Evolutionary conservation across 768 basidiomycete genomes (phyloP).

Genomic region (Xerocomellus intermedius): DNA sequence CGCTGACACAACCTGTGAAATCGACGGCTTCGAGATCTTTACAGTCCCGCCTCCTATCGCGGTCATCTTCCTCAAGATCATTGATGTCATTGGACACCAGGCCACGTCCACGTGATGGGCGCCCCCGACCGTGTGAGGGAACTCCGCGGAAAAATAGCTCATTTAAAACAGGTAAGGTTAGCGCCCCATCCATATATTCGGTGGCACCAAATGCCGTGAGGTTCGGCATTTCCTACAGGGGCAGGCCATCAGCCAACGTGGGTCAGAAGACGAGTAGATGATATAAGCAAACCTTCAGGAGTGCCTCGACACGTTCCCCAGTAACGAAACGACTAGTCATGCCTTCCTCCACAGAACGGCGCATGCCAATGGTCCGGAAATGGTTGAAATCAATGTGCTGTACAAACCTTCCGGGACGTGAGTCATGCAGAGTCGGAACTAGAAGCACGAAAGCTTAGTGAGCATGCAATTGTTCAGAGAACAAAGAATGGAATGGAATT

Average conservation of each 20-base stretch:
- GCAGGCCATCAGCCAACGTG: background rate
- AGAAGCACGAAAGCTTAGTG: background rate
- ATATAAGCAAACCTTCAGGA: slow-evolving; percentile 60
- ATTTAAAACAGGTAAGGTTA: slow-evolving; percentile 80
- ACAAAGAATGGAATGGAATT: slow-evolving; percentile 19
- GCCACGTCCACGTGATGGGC: slow-evolving; percentile 64
- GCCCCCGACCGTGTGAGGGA: slow-evolving; percentile 65
- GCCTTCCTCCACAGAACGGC: slow-evolving; percentile 87
- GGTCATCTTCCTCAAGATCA: slow-evolving; percentile 74
- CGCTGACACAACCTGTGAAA: slow-evolving; percentile 91
- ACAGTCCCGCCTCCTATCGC: slow-evolving; percentile 69
- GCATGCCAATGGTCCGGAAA: slow-evolving; percentile 96
- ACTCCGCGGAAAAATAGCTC: slow-evolving; percentile 88
- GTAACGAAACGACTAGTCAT: slow-evolving; percentile 92
- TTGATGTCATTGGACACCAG: slow-evolving; percentile 42
- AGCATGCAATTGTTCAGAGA: slow-evolving; percentile 1
- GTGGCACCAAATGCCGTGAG: slow-evolving; percentile 89
- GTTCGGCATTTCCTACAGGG: slow-evolving; percentile 79
- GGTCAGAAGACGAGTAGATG: slow-evolving; percentile 3
- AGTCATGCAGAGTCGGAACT: slow-evolving; percentile 72
- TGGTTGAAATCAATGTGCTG: slow-evolving; percentile 92
- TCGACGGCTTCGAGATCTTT: slow-evolving; percentile 86
- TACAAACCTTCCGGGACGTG: slow-evolving; percentile 76
- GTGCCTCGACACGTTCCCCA: slow-evolving; percentile 73
- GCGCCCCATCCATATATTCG: slow-evolving; percentile 96